phyloP scores from a whole-genome alignment of 108 stramenopile genomes.

The Pelagomonas calceolata region DNA sequence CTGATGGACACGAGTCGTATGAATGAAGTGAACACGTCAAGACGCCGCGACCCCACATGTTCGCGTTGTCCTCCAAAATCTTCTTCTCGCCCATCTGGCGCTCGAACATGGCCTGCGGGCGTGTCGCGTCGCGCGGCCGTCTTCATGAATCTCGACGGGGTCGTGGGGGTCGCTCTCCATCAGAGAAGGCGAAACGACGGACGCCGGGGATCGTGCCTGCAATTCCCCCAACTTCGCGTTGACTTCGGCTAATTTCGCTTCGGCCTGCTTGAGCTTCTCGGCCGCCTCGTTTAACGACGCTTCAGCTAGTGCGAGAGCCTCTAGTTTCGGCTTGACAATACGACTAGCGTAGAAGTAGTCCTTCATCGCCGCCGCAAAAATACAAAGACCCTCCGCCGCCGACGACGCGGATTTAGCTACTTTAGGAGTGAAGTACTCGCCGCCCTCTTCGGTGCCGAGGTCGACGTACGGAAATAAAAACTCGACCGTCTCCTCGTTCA shows the following conservation, averaged over 20 bases:
- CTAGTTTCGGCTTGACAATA: slow-evolving; percentile 85
- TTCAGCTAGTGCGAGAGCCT: slow-evolving; percentile 68
- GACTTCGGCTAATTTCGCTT: slow-evolving; percentile 51
- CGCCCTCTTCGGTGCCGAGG: slow-evolving; percentile 31
- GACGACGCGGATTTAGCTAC: slow-evolving; percentile 72
- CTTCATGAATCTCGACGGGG: too few species aligned
- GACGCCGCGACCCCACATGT: too few species aligned
- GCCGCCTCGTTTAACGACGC: slow-evolving; percentile 72
- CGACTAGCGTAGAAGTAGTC: slow-evolving; percentile 77
- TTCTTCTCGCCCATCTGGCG: slow-evolving; percentile 65
- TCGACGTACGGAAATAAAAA: slow-evolving; percentile 71
- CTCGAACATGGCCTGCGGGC: slow-evolving; percentile 65
- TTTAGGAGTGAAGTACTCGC: slow-evolving; percentile 30
- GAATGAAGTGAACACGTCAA: too few species aligned
- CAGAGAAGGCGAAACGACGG: too few species aligned
- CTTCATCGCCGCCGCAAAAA: slow-evolving; percentile 76
- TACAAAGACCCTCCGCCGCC: slow-evolving; percentile 77
- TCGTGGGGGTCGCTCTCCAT: too few species aligned
- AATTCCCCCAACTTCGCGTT: slow-evolving; percentile 54
- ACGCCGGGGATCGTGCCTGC: too few species aligned
- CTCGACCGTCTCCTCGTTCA: slow-evolving; percentile 83
- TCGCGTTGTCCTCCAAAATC: slow-evolving; percentile 65
- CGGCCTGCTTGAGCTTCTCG: slow-evolving; percentile 59
- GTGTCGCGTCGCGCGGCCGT: too few species aligned
- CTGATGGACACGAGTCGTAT: too few species aligned